Conservation (phyloP, 78 protist genomes). For the Dictyostelium citrinum region DNA sequence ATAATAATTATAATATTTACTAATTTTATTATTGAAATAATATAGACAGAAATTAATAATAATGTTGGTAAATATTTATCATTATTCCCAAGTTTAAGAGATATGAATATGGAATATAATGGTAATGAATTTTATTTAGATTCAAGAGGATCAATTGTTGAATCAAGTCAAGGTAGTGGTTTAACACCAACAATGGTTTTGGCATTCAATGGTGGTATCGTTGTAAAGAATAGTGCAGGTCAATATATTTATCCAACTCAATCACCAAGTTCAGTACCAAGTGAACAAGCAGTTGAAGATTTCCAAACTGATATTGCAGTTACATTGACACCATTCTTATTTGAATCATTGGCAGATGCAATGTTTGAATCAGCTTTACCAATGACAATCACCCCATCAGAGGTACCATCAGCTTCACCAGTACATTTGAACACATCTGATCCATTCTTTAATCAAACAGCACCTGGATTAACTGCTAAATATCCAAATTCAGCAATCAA, state of each 20-base stretch:
- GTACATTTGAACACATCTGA: constrained; percentile 44
- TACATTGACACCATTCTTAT: not conserved
- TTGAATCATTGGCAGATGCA: constrained; percentile 4
- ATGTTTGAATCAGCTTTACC: not conserved
- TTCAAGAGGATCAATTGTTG: not conserved
- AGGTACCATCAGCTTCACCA: constrained; percentile 28
- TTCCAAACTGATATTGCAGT: not conserved
- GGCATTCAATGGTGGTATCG: not conserved
- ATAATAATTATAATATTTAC: too few species aligned
- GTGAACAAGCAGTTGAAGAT: not conserved
- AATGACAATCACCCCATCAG: not conserved
- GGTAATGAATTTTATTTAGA: constrained; percentile 2
- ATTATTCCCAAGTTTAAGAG: not conserved
- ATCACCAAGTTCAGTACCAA: not conserved
- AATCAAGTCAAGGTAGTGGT: not conserved
- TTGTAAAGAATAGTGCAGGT: not conserved
- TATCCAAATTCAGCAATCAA: constrained; percentile 14
- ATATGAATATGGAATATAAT: not conserved
- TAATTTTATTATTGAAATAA: too few species aligned
- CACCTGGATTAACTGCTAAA: constrained; percentile 30
- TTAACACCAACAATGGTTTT: not conserved
- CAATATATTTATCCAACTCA: not conserved
- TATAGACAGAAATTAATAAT: not conserved
- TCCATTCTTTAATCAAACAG: constrained; percentile 31
- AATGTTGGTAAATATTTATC: not conserved